phyloP scores from a whole-genome alignment of 2,329 filamentous ascomycete species.

The Colletotrichum echinochloae region DNA sequence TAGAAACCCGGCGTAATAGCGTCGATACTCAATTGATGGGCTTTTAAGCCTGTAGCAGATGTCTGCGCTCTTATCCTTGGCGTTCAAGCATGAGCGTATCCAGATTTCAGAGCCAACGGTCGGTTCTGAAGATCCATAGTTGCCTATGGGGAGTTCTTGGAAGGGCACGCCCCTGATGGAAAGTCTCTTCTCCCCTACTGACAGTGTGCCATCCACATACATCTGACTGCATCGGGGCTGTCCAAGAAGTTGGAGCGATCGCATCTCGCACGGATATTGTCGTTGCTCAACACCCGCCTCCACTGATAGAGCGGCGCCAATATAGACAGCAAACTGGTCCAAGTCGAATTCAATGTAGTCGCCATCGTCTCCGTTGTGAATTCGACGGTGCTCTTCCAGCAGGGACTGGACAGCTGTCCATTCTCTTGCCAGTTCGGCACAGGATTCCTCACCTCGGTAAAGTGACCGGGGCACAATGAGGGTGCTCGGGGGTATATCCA shows the following conservation, averaged over 20 bases:
- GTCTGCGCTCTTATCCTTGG: slow-evolving; percentile 23
- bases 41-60: slow-evolving; percentile 73
- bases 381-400: slow-evolving; percentile 41
- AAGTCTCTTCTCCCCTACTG: slow-evolving; percentile 52
- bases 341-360: slow-evolving; percentile 64
- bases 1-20: slow-evolving; percentile 72
- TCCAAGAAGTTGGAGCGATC: slow-evolving; percentile 65
- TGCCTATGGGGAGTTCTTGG: slow-evolving; percentile 70
- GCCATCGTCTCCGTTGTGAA: slow-evolving; percentile 40
- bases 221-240: slow-evolving; percentile 51
- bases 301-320: slow-evolving; percentile 48
- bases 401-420: slow-evolving; percentile 48
- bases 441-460: slow-evolving; percentile 46
- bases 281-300: neutral
- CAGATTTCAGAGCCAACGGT: slow-evolving; percentile 69
- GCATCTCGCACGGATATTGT: slow-evolving; percentile 59
- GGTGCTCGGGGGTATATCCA: slow-evolving; percentile 30
- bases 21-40: slow-evolving; percentile 70
- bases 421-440: slow-evolving; percentile 46
- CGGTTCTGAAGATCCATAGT: slow-evolving; percentile 65
- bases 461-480: slow-evolving; percentile 12
- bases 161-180: slow-evolving; percentile 71
- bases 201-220: slow-evolving; percentile 72
- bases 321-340: slow-evolving; percentile 70
- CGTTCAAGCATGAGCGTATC: slow-evolving; percentile 67